Base-by-base conservation (phyloP, 1,284 basidiomycete genomes). In the Veloporphyrellus conicus region DNA sequence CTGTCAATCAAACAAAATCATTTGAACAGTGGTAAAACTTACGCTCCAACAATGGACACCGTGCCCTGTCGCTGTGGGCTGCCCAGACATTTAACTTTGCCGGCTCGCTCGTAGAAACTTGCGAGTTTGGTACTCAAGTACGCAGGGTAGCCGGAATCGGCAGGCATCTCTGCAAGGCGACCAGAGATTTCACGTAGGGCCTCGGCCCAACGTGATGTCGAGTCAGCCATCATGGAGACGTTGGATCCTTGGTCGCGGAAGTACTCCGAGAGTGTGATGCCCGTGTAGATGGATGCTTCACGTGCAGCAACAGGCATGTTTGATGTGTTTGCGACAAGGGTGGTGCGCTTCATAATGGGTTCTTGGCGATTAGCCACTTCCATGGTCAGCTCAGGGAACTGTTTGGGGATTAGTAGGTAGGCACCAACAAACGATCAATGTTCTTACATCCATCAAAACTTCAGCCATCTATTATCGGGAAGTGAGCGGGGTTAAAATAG, bases 241-340 rank as follows among this genome's bases (percentile, higher is more conserved):
- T 99, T 94, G 66, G 82, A 86, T 27, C 96, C 95, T 70, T 98
- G 94, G 71, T 99, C 95, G 73, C 95, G 91, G 87, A 96, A 99
- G 75, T 99, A 99, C 67, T 99, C 95, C 38, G 95, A 95, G 19
- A 99, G 82, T 0, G 96, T 99, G 74, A 99, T 99, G 64, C 96
- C 96, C 35, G 96, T 99, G 74, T 99, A 99, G 69, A 99, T 99
- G 37, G 95, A 98, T 6, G 96, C 96, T 74, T 99, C 96, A 64
- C 96, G 92, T 32, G 96, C 96, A 31, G 96, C 96, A 62, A 99
- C 96, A 59, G 96, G 96, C 96, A 99, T 99, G 76, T 99, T 99
- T 49, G 95, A 98, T 2, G 96, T 99, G 71, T 99, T 99, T 59
- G 96, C 96, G 52, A 99, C 95, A 29, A 99, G 83, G 3, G 95